phyloP scores from a whole-genome alignment of 1,284 basidiomycete species.

The Fomes fomentarius region DNA sequence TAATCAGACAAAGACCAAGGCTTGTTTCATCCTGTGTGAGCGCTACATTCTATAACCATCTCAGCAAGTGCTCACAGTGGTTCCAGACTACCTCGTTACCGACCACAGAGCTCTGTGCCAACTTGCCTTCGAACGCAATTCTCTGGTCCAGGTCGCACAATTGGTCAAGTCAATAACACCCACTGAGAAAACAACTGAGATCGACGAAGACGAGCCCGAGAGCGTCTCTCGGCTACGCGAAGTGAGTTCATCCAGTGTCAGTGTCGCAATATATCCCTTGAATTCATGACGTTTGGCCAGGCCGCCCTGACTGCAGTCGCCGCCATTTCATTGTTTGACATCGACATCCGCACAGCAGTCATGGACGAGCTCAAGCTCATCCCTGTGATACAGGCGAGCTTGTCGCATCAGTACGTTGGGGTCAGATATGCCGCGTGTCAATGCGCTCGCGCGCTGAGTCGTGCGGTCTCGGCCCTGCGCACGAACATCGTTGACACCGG shows the following conservation, averaged over 20 bases:
- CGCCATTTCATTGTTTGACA: slow-evolving; percentile 68
- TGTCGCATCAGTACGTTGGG: slow-evolving; percentile 67
- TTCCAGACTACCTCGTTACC: slow-evolving; percentile 66
- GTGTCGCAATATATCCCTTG: background rate
- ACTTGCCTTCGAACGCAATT: slow-evolving; percentile 65
- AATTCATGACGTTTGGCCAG: slow-evolving; percentile 37
- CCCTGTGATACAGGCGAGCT: slow-evolving; percentile 54
- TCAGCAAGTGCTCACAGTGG: background rate
- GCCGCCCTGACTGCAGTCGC: slow-evolving; percentile 74
- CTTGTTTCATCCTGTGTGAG: slow-evolving; percentile 76
- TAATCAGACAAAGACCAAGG: slow-evolving; percentile 50
- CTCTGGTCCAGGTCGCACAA: slow-evolving; percentile 49
- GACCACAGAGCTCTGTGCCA: slow-evolving; percentile 72
- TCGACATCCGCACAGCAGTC: slow-evolving; percentile 69
- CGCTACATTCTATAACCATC: background rate
- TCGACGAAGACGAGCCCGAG: slow-evolving; percentile 67
- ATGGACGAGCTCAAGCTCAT: slow-evolving; percentile 59
- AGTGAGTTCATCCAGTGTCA: slow-evolving; percentile 46
- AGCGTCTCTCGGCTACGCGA: slow-evolving; percentile 63
- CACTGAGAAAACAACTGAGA: slow-evolving; percentile 40
- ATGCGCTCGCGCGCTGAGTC: slow-evolving; percentile 78
- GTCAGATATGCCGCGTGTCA: slow-evolving; percentile 87
- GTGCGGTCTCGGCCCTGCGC: slow-evolving; percentile 77
- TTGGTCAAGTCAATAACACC: slow-evolving; percentile 60
- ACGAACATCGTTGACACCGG: slow-evolving; percentile 86